phyloP scores from a whole-genome alignment of 2,329 filamentous ascomycete genomes.

The Sclerotinia glacialis region DNA sequence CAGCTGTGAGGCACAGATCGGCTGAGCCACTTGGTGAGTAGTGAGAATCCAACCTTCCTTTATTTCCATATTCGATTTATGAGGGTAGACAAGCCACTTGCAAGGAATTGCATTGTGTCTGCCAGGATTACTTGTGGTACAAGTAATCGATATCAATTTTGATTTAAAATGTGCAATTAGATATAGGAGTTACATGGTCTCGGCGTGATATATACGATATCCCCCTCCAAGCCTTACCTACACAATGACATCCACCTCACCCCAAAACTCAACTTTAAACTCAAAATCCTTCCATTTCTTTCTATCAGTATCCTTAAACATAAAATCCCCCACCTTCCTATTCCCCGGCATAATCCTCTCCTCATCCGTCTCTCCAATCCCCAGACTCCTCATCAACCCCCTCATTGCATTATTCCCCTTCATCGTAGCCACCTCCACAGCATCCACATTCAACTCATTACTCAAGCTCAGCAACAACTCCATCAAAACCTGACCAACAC shows the following conservation, averaged over 20 bases:
- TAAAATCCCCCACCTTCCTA: background rate
- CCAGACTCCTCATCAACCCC: constrained; percentile 24
- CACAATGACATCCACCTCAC: background rate
- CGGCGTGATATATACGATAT: too few species aligned
- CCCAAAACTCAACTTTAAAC: background rate
- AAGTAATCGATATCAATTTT: too few species aligned
- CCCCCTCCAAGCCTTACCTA: too few species aligned
- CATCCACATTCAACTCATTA: constrained; percentile 25
- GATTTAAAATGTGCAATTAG: too few species aligned
- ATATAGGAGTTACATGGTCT: too few species aligned
- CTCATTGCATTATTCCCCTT: constrained; percentile 27
- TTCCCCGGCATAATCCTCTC: constrained; percentile 9
- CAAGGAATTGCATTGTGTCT: too few species aligned
- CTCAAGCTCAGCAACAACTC: constrained; percentile 24
- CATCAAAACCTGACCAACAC: background rate
- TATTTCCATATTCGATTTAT: too few species aligned
- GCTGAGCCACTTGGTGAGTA: too few species aligned
- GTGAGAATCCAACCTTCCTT: too few species aligned
- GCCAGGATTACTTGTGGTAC: too few species aligned
- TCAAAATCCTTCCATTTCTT: constrained; percentile 11
- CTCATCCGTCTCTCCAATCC: constrained; percentile 25
- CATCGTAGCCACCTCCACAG: constrained; percentile 25
- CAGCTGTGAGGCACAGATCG: too few species aligned
- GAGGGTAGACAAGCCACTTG: too few species aligned
- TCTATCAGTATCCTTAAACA: constrained; percentile 5